Conservation (phyloP, 495 filamentous ascomycete species). For the Penicillium desertorum region DNA sequence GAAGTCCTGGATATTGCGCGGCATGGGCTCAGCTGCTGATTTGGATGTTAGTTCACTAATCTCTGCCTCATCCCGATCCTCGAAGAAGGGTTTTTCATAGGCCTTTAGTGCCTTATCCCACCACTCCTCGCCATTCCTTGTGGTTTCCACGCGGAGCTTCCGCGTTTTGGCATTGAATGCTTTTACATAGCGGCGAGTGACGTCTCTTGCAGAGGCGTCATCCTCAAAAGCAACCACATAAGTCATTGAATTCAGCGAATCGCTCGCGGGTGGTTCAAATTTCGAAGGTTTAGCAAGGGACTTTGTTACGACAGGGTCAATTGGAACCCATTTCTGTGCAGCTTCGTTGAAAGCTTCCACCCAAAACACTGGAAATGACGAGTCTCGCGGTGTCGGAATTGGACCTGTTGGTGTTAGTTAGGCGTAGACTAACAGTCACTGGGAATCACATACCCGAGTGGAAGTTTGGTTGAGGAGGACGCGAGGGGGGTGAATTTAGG, state of each 20-base stretch:
- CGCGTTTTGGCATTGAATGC: constrained; percentile 88
- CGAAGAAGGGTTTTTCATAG: constrained; percentile 55
- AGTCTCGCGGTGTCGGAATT: constrained; percentile 37
- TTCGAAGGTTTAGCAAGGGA: constrained; percentile 70
- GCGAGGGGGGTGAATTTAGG: constrained; percentile 40
- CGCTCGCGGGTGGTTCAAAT: constrained; percentile 78
- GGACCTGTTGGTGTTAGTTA: constrained; percentile 22
- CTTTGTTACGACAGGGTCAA: constrained; percentile 80
- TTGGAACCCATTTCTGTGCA: constrained; percentile 84
- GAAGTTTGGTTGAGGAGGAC: constrained; percentile 15
- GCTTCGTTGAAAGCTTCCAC: constrained; percentile 84
- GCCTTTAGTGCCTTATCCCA: constrained; percentile 59
- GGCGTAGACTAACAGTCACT: background rate
- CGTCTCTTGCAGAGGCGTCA: constrained; percentile 71
- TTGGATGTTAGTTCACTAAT: constrained; percentile 67
- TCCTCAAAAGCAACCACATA: constrained; percentile 88
- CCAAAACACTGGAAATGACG: constrained; percentile 84
- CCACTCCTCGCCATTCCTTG: constrained; percentile 68
- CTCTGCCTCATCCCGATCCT: constrained; percentile 80
- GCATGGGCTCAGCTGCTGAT: constrained; percentile 80
- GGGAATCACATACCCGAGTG: constrained; percentile 11
- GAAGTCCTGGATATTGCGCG: constrained; percentile 84
- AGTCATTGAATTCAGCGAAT: constrained; percentile 67
- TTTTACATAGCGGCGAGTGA: constrained; percentile 76
- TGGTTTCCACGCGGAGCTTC: constrained; percentile 69